phyloP scores from a whole-genome alignment of 441 rosid species.

The Pelargonium myrrhifolium region DNA sequence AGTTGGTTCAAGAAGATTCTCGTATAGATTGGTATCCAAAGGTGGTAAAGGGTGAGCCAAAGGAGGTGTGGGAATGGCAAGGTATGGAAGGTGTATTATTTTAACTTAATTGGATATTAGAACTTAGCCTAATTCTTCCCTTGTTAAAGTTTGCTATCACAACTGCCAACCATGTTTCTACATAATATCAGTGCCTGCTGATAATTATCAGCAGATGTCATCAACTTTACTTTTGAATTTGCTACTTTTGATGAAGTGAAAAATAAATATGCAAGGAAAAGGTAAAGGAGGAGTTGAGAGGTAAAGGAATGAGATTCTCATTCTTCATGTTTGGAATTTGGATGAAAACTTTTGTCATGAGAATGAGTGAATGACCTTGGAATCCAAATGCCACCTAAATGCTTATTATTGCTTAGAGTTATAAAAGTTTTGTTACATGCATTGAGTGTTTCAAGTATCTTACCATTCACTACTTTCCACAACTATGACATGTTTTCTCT shows the following conservation, averaged over 20 bases:
- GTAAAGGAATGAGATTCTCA: too few species aligned
- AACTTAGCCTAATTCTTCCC: background rate
- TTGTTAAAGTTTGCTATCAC: background rate
- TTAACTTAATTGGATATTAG: background rate
- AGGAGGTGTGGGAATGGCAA: conserved; percentile 98
- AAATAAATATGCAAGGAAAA: too few species aligned
- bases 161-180: too few species aligned
- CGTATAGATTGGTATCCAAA: conserved; percentile 76
- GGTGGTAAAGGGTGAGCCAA: conserved; percentile 81
- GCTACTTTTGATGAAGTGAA: too few species aligned
- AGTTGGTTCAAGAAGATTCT: conserved; percentile 76
- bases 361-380: background rate
- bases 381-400: background rate
- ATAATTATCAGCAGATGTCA: too few species aligned
- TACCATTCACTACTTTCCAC: conserved; percentile 5
- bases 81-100: conserved; percentile 33
- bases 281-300: too few species aligned
- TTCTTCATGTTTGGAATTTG: too few species aligned
- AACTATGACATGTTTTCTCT: conserved; percentile 3
- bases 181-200: too few species aligned
- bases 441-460: background rate
- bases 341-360: too few species aligned
- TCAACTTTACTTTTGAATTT: too few species aligned
- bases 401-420: background rate
- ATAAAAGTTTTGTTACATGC: background rate